Evolutionary conservation across 352 stramenopile species (phyloP).

Genomic region (Globisporangium spinosum): DNA sequence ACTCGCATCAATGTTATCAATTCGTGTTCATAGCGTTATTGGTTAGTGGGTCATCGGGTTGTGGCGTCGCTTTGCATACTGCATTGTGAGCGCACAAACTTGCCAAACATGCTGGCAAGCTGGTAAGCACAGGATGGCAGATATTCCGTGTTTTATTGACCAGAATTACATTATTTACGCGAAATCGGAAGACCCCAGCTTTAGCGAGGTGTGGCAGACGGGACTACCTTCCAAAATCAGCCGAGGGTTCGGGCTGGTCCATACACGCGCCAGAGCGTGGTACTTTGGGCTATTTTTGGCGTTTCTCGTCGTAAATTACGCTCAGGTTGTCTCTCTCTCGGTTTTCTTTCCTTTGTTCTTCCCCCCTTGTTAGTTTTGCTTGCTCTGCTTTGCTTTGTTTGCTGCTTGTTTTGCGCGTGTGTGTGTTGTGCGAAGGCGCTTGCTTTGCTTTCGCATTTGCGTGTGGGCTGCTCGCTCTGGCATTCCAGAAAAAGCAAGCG

Average conservation of each 20-base stretch:
- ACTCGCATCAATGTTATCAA: neutral
- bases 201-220: neutral
- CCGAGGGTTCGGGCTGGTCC: neutral
- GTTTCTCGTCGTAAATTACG: neutral
- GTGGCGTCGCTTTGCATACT: neutral
- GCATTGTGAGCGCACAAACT: too few species aligned
- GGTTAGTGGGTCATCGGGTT: neutral
- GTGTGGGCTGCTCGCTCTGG: neutral
- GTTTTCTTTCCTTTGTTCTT: neutral
- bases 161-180: neutral
- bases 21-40: neutral
- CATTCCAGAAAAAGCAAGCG: conserved; percentile 21
- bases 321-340: neutral
- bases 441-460: neutral
- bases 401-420: neutral
- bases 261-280: neutral
- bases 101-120: too few species aligned
- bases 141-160: neutral
- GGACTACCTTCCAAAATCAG: neutral
- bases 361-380: neutral
- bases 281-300: conserved; percentile 1
- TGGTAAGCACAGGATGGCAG: too few species aligned
- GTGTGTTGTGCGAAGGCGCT: neutral
- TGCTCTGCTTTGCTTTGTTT: neutral
- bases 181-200: neutral